These are phyloP conservation scores for Trifolium repens DNA, from an alignment of 306 rosid genomes.

Conservation along the genomic window DNA sequence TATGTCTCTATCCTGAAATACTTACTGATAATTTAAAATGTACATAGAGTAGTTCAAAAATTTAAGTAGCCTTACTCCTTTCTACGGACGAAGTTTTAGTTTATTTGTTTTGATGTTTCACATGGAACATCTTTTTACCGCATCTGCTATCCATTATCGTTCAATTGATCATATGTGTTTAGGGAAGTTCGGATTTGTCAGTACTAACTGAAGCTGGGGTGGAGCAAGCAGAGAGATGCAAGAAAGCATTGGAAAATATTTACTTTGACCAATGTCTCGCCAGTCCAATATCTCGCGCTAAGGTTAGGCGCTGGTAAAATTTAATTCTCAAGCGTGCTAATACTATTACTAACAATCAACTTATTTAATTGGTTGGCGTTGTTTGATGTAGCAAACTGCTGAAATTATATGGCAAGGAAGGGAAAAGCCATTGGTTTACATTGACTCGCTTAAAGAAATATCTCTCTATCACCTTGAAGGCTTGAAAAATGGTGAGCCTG, in stretches of 20 bases:
- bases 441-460: constrained; percentile 72
- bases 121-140: too few relatives aligned
- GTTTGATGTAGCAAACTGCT: constrained; percentile 71
- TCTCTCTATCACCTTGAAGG: constrained; percentile 81
- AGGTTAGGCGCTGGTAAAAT: constrained; percentile 51
- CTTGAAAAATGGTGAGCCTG: constrained; percentile 75
- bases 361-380: constrained; percentile 28
- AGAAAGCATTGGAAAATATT: constrained; percentile 58
- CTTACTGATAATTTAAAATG: neutral
- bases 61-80: neutral
- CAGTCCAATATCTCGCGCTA: constrained; percentile 81
- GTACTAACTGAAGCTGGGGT: constrained; percentile 61
- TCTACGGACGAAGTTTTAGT: neutral
- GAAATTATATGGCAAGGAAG: constrained; percentile 75
- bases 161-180: constrained; percentile 17
- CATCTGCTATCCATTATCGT: too few relatives aligned
- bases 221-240: constrained; percentile 69
- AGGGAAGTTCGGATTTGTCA: constrained; percentile 57
- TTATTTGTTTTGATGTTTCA: neutral
- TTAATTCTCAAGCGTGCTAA: constrained; percentile 21
- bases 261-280: constrained; percentile 70
- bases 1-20: too few relatives aligned
- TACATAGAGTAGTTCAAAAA: neutral
- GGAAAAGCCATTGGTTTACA: constrained; percentile 60
- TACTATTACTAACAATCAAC: neutral